A percentile compares a stretch with the other conserved stretches of the same genome.
phyloP scores from a whole-genome alignment of 352 stramenopile species.

The Globisporangium sylvaticum region DNA sequence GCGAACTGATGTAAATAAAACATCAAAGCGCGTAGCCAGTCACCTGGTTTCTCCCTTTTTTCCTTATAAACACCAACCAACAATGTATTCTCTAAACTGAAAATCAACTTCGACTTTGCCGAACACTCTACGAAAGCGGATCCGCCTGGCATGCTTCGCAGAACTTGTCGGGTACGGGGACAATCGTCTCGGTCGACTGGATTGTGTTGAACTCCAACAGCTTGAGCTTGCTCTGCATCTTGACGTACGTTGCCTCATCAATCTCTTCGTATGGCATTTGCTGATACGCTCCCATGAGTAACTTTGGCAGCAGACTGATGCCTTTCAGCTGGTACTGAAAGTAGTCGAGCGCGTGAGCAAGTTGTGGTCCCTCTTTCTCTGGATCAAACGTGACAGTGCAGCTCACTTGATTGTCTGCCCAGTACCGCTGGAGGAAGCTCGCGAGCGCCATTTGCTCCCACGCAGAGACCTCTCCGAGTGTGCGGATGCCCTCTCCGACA shows the following conservation, averaged over 20 bases:
- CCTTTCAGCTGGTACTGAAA: constrained; percentile 96
- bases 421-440: constrained; percentile 91
- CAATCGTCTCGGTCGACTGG: constrained; percentile 29
- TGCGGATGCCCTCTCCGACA: constrained; percentile 82
- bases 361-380: constrained; percentile 68
- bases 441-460: constrained; percentile 92
- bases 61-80: not conserved
- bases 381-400: constrained; percentile 94
- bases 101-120: too few species aligned
- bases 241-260: constrained; percentile 55
- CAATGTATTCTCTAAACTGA: constrained; percentile 12
- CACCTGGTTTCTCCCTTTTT: constrained; percentile 1
- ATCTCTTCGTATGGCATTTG: constrained; percentile 93
- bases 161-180: constrained; percentile 48
- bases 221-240: constrained; percentile 37
- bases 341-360: constrained; percentile 82
- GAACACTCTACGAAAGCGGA: constrained; percentile 10
- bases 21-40: not conserved
- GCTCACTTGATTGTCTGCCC: constrained; percentile 94
- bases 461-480: constrained; percentile 78
- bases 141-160: constrained; percentile 42
- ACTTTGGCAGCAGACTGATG: constrained; percentile 83
- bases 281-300: constrained; percentile 78
- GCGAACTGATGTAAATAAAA: constrained; percentile 63
- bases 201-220: constrained; percentile 40